Evolutionary conservation across 345 rosid genomes (phyloP).

Genomic region (Eucalyptus rudis): DNA sequence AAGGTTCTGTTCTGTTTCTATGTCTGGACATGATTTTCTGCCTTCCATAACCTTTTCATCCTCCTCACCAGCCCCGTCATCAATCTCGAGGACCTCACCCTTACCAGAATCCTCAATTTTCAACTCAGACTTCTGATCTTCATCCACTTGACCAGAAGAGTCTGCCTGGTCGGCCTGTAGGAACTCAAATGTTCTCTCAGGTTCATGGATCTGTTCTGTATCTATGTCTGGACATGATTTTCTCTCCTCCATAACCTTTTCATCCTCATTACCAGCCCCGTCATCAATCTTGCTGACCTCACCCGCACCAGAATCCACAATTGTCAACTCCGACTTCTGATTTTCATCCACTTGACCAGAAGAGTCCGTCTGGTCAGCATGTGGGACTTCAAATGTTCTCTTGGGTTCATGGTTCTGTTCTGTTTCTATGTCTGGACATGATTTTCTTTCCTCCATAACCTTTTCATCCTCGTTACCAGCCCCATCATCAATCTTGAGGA

Average conservation of each 20-base stretch:
- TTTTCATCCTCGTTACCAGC: not conserved
- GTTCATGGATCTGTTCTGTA: not conserved
- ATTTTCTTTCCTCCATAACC: not conserved
- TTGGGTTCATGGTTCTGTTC: not conserved
- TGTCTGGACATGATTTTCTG: not conserved
- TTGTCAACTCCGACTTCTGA: conserved; percentile 2
- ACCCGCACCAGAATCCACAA: not conserved
- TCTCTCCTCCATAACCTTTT: not conserved
- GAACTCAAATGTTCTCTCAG: not conserved
- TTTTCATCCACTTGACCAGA: not conserved
- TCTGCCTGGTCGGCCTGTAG: not conserved
- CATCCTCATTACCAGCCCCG: not conserved
- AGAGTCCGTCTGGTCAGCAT: not conserved
- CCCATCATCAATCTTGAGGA: not conserved
- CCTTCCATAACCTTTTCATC: not conserved
- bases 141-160: not conserved
- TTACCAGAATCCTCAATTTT: not conserved
- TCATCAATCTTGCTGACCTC: not conserved
- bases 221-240: not conserved
- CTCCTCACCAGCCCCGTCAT: not conserved
- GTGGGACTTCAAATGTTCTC: not conserved
- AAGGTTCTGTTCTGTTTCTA: not conserved
- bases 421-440: not conserved
- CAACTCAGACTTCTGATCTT: conserved; percentile 2
- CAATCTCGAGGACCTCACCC: not conserved